Evolutionary conservation across 2,329 filamentous ascomycete genomes (phyloP).

Genomic region (Alternaria angustiovoidea): DNA sequence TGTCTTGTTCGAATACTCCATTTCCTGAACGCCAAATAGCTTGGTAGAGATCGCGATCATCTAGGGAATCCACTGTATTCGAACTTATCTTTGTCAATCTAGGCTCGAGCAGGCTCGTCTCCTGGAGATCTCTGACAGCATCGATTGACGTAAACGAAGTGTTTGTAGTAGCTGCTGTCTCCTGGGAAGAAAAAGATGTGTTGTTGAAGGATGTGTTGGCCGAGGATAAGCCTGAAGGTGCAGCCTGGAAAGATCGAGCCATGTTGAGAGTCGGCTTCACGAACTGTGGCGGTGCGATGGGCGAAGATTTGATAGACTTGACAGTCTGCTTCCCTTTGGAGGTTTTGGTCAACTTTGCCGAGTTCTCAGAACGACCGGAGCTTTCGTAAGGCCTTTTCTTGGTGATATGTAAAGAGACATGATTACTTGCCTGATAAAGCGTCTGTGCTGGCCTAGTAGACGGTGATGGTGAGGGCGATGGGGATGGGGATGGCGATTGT

Average conservation of each 20-base stretch:
- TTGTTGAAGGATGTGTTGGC: slow-evolving; percentile 35
- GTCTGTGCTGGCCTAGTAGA: slow-evolving; percentile 30
- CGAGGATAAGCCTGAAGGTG: slow-evolving; percentile 21
- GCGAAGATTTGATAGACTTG: not conserved
- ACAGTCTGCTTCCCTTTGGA: slow-evolving; percentile 36
- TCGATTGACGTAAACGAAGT: slow-evolving; percentile 37
- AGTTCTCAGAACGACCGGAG: slow-evolving; percentile 25
- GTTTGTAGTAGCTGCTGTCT: slow-evolving; percentile 26
- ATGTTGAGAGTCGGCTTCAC: slow-evolving; percentile 34
- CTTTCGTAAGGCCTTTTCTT: slow-evolving; percentile 36
- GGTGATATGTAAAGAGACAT: slow-evolving; percentile 20
- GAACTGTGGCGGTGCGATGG: slow-evolving; percentile 19
- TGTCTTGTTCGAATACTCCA: slow-evolving; percentile 9
- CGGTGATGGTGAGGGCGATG: slow-evolving; percentile 29
- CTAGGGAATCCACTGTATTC: slow-evolving; percentile 28
- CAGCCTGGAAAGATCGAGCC: slow-evolving; percentile 30
- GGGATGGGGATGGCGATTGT: slow-evolving; percentile 24
- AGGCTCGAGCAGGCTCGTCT: not conserved
- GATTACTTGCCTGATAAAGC: slow-evolving; percentile 38
- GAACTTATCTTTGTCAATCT: slow-evolving; percentile 29
- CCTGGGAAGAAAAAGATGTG: slow-evolving; percentile 35
- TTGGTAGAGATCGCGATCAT: slow-evolving; percentile 23
- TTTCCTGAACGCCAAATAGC: slow-evolving; percentile 15
- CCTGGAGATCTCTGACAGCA: slow-evolving; percentile 12
- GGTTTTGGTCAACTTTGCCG: slow-evolving; percentile 40